Percentiles rank a stretch among this genome's conserved stretches.
Conservation (phyloP, 805 yeast genomes). For the Phaffomyces antillensis region DNA sequence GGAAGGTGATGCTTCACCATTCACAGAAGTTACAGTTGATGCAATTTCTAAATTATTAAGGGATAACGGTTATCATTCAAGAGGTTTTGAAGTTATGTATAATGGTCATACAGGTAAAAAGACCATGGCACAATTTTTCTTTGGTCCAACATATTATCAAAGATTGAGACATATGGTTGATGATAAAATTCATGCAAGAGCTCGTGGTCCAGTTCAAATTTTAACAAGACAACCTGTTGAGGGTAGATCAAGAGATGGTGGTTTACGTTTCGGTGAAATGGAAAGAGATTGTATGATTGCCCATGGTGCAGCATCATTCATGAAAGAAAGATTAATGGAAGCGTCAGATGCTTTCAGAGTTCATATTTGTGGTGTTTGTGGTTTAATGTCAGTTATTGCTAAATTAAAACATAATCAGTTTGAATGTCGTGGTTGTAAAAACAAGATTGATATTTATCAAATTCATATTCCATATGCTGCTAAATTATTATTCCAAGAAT, state of each 20-base stretch:
- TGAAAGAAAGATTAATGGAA: slow-evolving; percentile 97
- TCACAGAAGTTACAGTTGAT: slow-evolving; percentile 96
- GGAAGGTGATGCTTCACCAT: slow-evolving; percentile 99
- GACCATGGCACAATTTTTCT: slow-evolving; percentile 95
- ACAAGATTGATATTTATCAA: slow-evolving; percentile 96
- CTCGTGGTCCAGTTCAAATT: slow-evolving; percentile 98
- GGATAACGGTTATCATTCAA: slow-evolving; percentile 94
- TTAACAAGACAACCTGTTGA: slow-evolving; percentile 98
- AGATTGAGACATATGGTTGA: slow-evolving; percentile 99
- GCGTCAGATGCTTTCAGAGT: slow-evolving; percentile 99
- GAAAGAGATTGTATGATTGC: slow-evolving; percentile 99
- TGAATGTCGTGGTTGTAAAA: slow-evolving; percentile 97
- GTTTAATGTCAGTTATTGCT: slow-evolving; percentile 96
- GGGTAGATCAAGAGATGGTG: slow-evolving; percentile 99
- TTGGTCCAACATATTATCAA: slow-evolving; percentile 99
- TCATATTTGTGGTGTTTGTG: slow-evolving; percentile 97
- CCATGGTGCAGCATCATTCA: slow-evolving; percentile 97
- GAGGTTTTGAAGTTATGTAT: slow-evolving; percentile 98
- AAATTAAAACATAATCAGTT: slow-evolving; percentile 95
- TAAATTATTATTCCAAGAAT: slow-evolving; percentile 93
- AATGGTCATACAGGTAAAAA: slow-evolving; percentile 98
- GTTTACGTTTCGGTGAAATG: slow-evolving; percentile 98
- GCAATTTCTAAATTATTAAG: slow-evolving; percentile 88
- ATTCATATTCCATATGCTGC: slow-evolving; percentile 98
- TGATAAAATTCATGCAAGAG: slow-evolving; percentile 98